Percentiles rank a stretch among this genome's conserved stretches.
Evolutionary conservation across 148 eudicot species (phyloP).

Genomic region (Rhododendron henanense): DNA sequence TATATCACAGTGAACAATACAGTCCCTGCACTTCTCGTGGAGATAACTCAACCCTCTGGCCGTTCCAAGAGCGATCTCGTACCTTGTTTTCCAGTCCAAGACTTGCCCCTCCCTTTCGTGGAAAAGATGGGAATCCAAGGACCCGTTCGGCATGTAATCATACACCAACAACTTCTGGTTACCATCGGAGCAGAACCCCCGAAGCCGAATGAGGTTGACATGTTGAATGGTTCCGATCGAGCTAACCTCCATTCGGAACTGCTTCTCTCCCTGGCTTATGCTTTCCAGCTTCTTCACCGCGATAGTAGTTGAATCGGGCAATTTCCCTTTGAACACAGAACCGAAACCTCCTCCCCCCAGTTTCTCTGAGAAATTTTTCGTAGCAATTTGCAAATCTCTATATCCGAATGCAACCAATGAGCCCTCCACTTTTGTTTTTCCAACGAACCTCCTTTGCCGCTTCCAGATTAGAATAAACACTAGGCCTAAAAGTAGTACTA

Average conservation of each 20-base stretch:
- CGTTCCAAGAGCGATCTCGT: slow-evolving; percentile 35
- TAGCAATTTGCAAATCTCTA: slow-evolving; percentile 46
- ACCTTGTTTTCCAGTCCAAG: slow-evolving; percentile 39
- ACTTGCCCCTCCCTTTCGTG: not conserved
- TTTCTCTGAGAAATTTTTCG: slow-evolving; percentile 16
- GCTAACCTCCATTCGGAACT: slow-evolving; percentile 63
- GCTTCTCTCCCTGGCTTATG: slow-evolving; percentile 57
- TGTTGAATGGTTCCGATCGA: slow-evolving; percentile 67
- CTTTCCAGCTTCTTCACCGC: slow-evolving; percentile 68
- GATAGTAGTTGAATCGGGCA: slow-evolving; percentile 44
- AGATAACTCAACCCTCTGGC: slow-evolving; percentile 43
- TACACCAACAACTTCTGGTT: slow-evolving; percentile 42
- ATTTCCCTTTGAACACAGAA: slow-evolving; percentile 52
- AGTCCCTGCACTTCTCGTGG: slow-evolving; percentile 43
- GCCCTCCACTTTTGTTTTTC: slow-evolving; percentile 33
- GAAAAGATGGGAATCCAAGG: slow-evolving; percentile 39
- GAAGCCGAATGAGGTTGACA: slow-evolving; percentile 58
- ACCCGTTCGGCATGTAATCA: slow-evolving; percentile 47
- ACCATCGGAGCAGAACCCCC: slow-evolving; percentile 59
- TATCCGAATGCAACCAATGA: slow-evolving; percentile 45
- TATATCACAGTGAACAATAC: slow-evolving; percentile 42
- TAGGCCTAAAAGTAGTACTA: too few relatives aligned
- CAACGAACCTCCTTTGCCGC: too few relatives aligned
- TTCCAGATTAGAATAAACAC: too few relatives aligned
- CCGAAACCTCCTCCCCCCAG: slow-evolving; percentile 72